Base-by-base conservation (phyloP, 257 asterid genomes). In the Ophiorrhiza pumila region DNA sequence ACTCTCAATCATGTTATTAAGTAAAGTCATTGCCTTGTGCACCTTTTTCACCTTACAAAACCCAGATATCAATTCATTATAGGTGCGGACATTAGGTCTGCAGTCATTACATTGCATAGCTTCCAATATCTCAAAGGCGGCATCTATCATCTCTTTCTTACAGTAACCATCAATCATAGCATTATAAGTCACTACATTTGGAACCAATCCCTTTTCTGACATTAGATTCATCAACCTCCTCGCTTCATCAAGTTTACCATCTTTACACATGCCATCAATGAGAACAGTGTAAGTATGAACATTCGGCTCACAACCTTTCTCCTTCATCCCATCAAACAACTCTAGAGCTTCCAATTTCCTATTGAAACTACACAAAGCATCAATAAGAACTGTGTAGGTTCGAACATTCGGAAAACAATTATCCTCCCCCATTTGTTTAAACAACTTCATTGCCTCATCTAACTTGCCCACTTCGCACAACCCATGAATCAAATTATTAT, bases 111-210 rank as follows among this genome's bases (percentile, higher is more conserved):
- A 74, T 73, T 82, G 82, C 96, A 90, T 90, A 79, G 65, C 42
- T 63, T 70, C 78, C 50, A 90, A 65, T 77, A 90, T 60, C 78
- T 82, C 84, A 49, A 85, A 71, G 15, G 95, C 93, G 80, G 83
- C 77, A 65, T 83, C 83, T 13, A 86, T 68, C 83, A 76, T 82
- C 76, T 87, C 86, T 83, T 82, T 80, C 79, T 81, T 86, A 73
- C 96, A 90, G 52, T 85, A 88, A 56, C 91, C 96, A 81, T 81
- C 83, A 70, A 90, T 81, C 83, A 90, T 69, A 65, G 91, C 95
- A 81, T 88, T 86, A 80, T 82, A 90, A 2, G 95, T 90, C 75
- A 76, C 87, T 4, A 80, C 83, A 67, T 57, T 88, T n/a, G 96
- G 95, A 83, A 76, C 72, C 76, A 82, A 68, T 68, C 85, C 74